Evolutionary conservation across 148 eudicot species (phyloP).

Genomic region (Persicaria maculosa): DNA sequence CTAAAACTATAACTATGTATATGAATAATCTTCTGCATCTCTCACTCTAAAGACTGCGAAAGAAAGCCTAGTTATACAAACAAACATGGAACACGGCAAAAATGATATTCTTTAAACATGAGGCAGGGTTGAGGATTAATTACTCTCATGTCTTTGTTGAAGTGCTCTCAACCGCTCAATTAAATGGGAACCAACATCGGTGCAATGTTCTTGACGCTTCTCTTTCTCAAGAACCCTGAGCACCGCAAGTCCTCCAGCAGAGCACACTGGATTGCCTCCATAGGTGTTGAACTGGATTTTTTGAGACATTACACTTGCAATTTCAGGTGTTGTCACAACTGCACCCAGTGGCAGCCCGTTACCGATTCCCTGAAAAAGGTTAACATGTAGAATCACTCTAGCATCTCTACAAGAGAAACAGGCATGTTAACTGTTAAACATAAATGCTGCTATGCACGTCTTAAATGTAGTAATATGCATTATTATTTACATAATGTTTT

Average conservation of each 20-base stretch:
- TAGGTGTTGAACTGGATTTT: constrained; percentile 94
- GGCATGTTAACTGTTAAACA: not conserved
- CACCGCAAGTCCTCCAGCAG: constrained; percentile 97
- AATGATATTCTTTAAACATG: not conserved
- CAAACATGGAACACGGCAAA: not conserved
- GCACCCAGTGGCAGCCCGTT: constrained; percentile 97
- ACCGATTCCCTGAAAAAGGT: constrained; percentile 66
- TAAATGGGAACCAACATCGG: constrained; percentile 85
- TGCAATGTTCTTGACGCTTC: constrained; percentile 79
- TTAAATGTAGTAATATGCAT: no score
- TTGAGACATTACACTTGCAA: constrained; percentile 79
- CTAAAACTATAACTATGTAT: no score
- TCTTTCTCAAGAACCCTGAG: constrained; percentile 84
- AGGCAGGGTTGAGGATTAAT: constrained; percentile 20
- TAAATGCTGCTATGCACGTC: no score
- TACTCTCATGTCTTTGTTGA: constrained; percentile 81
- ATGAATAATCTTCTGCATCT: no score
- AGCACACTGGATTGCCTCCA: constrained; percentile 98
- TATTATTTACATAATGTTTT: not conserved
- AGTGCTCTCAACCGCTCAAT: constrained; percentile 58
- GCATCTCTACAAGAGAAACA: not conserved
- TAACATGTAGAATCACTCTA: not conserved
- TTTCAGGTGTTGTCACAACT: constrained; percentile 95
- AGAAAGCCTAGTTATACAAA: not conserved
- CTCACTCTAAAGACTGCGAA: not conserved